Evolutionary conservation across 2,329 filamentous ascomycete species (phyloP), one percentile per base, ranked within the genome.

Genomic region (Tolypocladium nubicola): DNA sequence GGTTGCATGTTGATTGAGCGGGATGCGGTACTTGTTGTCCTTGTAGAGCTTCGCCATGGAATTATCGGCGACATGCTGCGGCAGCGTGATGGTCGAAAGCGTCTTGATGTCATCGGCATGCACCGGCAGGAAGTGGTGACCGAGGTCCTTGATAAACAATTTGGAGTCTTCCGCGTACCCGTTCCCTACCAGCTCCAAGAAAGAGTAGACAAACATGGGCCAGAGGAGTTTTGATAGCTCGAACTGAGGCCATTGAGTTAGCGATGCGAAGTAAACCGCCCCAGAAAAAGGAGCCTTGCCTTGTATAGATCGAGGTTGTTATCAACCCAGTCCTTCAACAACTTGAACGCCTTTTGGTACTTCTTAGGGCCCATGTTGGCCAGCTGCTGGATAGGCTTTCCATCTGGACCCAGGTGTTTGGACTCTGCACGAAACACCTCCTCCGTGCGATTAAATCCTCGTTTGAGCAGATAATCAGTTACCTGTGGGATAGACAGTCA

Each of bases 281-380:
- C 30, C 47, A 21, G 21, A n/a, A 21, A 21, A 11, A 19, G 11
- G 35, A 23, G 13, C 59, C 73, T 65, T 71, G 87, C 89, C 78
- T 96, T 96, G 81, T 97, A 97, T 35, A 97, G 81, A 62, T 97
- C 93, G 30, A 99, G 79, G 59, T 90, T 92, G 64, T 93, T 91
- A 63, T 97, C 91, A 52, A 96, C 86, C 88, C 92, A 99, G 62
- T 84, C 82, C 62, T 82, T 86, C 47, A 96, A 76, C 47, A 92
- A 74, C 57, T 82, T 82, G 78, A 81, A 97, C 0, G 89, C 87
- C 61, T 83, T 86, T 45, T 82, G 76, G 67, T 93, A 97, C 70
- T 89, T 94, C 55, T 86, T 84, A 9, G 88, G 87, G 0, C 89
- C 87, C 58, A 80, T 69, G 47, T 90, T 87, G 60, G 90, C 87